Conservation (phyloP, 2,329 filamentous ascomycete genomes). For the Colletotrichum zoysiae region DNA sequence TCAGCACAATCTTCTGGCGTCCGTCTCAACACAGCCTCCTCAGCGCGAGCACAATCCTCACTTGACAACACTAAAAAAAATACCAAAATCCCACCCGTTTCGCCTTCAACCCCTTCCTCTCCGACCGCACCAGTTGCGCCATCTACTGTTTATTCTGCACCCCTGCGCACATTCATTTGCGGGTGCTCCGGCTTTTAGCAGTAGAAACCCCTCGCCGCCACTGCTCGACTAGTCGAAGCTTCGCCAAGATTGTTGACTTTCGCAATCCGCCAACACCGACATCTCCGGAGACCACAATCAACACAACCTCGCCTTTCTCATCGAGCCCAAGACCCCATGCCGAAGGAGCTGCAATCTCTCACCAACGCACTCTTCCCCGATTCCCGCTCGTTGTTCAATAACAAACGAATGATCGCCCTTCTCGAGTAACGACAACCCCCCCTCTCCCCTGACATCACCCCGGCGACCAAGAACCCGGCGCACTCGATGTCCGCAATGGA, state of each 20-base stretch:
- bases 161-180: conserved; percentile 1
- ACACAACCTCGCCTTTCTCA: not conserved
- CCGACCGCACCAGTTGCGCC: not conserved
- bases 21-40: conserved; percentile 32
- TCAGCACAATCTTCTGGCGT: conserved; percentile 7
- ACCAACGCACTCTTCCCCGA: not conserved
- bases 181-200: not conserved
- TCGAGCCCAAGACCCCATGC: conserved; percentile 11
- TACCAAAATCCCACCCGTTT: not conserved
- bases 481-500: conserved; percentile 31
- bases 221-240: conserved; percentile 8
- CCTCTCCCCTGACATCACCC: conserved; percentile 19
- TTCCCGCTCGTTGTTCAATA: not conserved
- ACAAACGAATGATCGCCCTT: conserved; percentile 31
- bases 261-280: not conserved
- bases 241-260: conserved; percentile 41
- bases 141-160: not conserved
- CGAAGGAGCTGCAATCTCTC: not conserved
- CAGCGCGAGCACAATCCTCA: conserved; percentile 11
- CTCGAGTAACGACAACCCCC: conserved; percentile 25
- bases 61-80: not conserved
- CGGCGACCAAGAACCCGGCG: conserved; percentile 36
- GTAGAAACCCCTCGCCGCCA: not conserved
- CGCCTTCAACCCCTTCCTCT: conserved; percentile 2
- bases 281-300: not conserved